Percentiles rank a stretch among this genome's conserved stretches.
These are phyloP conservation scores for Boletellus deceptivus DNA, from an alignment of 1,284 basidiomycete species.

Conservation along the genomic window DNA sequence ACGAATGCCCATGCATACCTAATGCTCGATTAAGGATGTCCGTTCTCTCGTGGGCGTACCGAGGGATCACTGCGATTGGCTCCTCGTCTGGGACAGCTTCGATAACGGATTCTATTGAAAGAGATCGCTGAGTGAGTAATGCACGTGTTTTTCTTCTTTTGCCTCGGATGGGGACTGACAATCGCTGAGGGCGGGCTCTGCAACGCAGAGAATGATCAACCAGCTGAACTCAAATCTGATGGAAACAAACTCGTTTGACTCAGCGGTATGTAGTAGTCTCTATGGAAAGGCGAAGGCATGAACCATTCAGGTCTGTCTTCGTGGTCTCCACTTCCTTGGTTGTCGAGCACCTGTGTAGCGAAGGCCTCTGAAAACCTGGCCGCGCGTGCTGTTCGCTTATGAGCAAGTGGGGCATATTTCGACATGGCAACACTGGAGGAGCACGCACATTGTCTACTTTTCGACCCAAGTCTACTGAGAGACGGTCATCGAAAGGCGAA, in stretches of 20 bases:
- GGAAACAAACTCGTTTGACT: too few species aligned
- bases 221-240: too few species aligned
- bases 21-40: neutral
- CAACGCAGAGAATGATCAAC: neutral
- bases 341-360: too few species aligned
- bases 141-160: neutral
- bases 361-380: neutral
- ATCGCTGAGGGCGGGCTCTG: slow-evolving; percentile 1
- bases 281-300: too few species aligned
- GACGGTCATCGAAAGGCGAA: too few species aligned
- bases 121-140: neutral
- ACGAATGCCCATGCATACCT: slow-evolving; percentile 7
- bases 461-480: neutral
- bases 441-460: neutral
- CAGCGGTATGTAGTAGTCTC: too few species aligned
- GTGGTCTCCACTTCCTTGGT: neutral
- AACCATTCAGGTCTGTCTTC: neutral
- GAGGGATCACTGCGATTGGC: neutral
- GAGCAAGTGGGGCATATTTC: neutral
- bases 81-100: neutral
- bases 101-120: neutral
- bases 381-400: neutral
- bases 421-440: neutral
- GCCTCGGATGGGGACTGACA: neutral
- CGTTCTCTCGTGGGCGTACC: neutral